Percentiles rank a stretch among this genome's conserved stretches.
Conservation (phyloP, 2,329 filamentous ascomycete genomes). For the Chaetomium sp. region DNA sequence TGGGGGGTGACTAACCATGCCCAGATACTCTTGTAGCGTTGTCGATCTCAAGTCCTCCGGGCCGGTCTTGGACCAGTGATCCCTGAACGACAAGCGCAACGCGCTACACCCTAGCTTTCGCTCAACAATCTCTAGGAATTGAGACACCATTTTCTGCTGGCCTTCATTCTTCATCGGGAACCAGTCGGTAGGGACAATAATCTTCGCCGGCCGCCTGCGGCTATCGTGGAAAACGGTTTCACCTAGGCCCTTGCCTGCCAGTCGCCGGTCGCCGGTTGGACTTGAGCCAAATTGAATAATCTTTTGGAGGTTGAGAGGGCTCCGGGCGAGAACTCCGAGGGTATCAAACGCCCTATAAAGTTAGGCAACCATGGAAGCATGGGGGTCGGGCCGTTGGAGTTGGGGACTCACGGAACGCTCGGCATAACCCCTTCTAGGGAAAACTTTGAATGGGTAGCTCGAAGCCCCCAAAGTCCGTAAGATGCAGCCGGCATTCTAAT, state of each 20-base stretch:
- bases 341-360: neutral
- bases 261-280: neutral
- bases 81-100: neutral
- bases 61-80: constrained; percentile 1
- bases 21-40: constrained; percentile 2
- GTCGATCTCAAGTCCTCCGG: neutral
- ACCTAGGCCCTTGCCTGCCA: neutral
- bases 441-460: neutral
- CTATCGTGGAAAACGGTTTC: neutral
- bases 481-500: constrained; percentile 3
- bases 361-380: neutral
- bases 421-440: neutral
- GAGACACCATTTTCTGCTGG: constrained; percentile 3
- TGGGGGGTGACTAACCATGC: neutral
- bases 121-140: neutral
- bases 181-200: constrained; percentile 1
- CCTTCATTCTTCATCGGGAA: neutral
- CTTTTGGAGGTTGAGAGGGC: neutral
- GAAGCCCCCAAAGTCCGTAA: neutral
- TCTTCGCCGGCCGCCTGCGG: neutral
- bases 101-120: neutral
- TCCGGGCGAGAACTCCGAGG: neutral
- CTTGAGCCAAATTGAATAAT: neutral
- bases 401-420: neutral
- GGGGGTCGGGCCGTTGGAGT: neutral